Evolutionary conservation across 495 filamentous ascomycete genomes (phyloP).

Genomic region (Neurospora sp.): DNA sequence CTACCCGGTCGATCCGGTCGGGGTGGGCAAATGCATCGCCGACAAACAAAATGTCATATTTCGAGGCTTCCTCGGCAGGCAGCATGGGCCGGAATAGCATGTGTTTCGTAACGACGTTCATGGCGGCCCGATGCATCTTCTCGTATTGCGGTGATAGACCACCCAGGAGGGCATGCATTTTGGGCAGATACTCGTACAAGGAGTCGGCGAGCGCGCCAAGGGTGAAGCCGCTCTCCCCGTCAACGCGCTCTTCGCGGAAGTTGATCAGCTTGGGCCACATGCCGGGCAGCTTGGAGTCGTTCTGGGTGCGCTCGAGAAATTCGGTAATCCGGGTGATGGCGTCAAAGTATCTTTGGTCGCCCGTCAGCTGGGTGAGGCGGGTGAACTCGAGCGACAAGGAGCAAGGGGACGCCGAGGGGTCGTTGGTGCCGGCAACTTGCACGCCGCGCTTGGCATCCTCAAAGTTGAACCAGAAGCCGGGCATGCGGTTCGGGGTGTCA

Average conservation of each 20-base stretch:
- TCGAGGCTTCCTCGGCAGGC: slow-evolving; percentile 32
- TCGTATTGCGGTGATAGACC: slow-evolving; percentile 25
- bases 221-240: slow-evolving; percentile 41
- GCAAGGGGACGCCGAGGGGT: slow-evolving; percentile 59
- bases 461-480: slow-evolving; percentile 56
- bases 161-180: slow-evolving; percentile 36
- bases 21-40: slow-evolving; percentile 22
- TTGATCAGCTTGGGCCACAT: slow-evolving; percentile 31
- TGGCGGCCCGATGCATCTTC: slow-evolving; percentile 39
- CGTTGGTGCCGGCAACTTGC: slow-evolving; percentile 46
- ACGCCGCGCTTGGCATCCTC: slow-evolving; percentile 71
- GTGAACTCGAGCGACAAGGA: slow-evolving; percentile 79
- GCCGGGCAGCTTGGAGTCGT: slow-evolving; percentile 56
- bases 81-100: slow-evolving; percentile 56
- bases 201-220: slow-evolving; percentile 76
- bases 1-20: slow-evolving; percentile 12
- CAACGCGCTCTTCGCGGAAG: slow-evolving; percentile 20
- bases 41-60: slow-evolving; percentile 56
- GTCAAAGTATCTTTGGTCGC: slow-evolving; percentile 70
- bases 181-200: slow-evolving; percentile 83
- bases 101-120: slow-evolving; percentile 49
- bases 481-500: slow-evolving; percentile 85
- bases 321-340: slow-evolving; percentile 71
- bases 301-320: slow-evolving; percentile 60
- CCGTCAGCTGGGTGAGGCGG: slow-evolving; percentile 68